Conservation (phyloP, 169 alveolate species). For the Eimeria nieschulzi region DNA sequence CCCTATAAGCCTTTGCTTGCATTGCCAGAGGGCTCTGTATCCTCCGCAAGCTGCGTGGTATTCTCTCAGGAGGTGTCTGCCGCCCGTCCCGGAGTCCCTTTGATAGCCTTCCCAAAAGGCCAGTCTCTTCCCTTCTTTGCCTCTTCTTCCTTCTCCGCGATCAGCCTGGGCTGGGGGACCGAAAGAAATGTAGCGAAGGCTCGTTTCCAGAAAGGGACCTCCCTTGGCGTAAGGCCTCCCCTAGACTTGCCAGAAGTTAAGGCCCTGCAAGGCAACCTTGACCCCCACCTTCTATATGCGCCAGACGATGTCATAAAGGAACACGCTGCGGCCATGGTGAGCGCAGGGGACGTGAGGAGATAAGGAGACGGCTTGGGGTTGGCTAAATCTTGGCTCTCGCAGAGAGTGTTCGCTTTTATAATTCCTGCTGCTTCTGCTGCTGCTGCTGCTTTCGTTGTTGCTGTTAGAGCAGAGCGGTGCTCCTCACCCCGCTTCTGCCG, state of each 20-base stretch:
- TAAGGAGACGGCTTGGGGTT: no score
- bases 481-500: no score
- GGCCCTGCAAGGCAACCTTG: slow-evolving; percentile 74
- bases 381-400: no score
- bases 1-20: background rate
- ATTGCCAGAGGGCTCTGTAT: no score
- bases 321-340: slow-evolving; percentile 63
- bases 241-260: background rate
- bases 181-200: background rate
- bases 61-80: slow-evolving; percentile 57
- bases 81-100: slow-evolving; percentile 64
- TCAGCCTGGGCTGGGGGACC: slow-evolving; percentile 62
- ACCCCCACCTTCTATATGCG: slow-evolving; percentile 69
- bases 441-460: background rate
- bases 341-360: background rate
- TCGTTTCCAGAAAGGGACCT: slow-evolving; percentile 4
- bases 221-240: background rate
- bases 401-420: no score
- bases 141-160: slow-evolving; percentile 69
- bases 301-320: slow-evolving; percentile 18
- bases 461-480: background rate
- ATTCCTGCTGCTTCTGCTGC: slow-evolving; percentile 5
- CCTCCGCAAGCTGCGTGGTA: background rate
- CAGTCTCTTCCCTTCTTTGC: slow-evolving; percentile 42
- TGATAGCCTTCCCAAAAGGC: slow-evolving; percentile 77